Conservation (phyloP, 2,329 filamentous ascomycete species). For the Lecanosticta acicola region DNA sequence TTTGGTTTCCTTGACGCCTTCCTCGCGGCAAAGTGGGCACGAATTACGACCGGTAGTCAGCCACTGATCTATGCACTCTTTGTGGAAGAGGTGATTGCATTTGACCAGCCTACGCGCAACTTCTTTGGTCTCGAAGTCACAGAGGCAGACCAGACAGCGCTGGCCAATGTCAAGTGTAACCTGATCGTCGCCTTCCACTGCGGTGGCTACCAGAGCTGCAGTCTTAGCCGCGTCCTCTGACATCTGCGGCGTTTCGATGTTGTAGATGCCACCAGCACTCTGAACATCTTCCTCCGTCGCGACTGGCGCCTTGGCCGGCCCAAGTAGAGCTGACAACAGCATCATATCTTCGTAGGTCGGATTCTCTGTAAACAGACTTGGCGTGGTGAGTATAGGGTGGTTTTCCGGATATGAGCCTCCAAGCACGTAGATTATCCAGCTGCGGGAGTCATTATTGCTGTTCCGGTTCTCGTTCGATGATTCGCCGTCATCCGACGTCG, state of each 20-base stretch:
- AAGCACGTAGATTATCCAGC: conserved; percentile 68
- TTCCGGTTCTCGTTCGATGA: conserved; percentile 21
- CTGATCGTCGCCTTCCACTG: conserved; percentile 26
- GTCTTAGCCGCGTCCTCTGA: conserved; percentile 23
- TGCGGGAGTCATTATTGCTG: conserved; percentile 48
- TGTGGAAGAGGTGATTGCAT: conserved; percentile 63
- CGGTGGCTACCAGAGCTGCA: conserved; percentile 30
- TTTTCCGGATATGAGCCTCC: conserved; percentile 65
- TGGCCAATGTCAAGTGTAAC: conserved; percentile 38
- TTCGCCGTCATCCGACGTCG: conserved; percentile 30
- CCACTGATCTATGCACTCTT: conserved; percentile 68
- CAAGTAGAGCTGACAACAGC: conserved; percentile 59
- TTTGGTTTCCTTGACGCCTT: conserved; percentile 51
- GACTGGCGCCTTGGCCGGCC: conserved; percentile 63
- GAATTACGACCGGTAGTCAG: conserved; percentile 62
- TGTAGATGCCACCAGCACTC: conserved; percentile 56
- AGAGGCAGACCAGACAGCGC: conserved; percentile 61
- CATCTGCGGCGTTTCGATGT: conserved; percentile 36
- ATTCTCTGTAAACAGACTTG: conserved; percentile 64
- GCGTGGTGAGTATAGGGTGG: conserved; percentile 63
- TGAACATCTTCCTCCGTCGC: conserved; percentile 60
- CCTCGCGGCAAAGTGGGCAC: conserved; percentile 56
- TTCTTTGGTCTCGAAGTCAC: conserved; percentile 59
- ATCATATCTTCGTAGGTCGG: conserved; percentile 70
- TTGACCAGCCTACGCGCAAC: conserved; percentile 56